Percentiles rank a stretch among this genome's conserved stretches.
phyloP scores from a whole-genome alignment of 345 rosid genomes.

The Camelina laxa region DNA sequence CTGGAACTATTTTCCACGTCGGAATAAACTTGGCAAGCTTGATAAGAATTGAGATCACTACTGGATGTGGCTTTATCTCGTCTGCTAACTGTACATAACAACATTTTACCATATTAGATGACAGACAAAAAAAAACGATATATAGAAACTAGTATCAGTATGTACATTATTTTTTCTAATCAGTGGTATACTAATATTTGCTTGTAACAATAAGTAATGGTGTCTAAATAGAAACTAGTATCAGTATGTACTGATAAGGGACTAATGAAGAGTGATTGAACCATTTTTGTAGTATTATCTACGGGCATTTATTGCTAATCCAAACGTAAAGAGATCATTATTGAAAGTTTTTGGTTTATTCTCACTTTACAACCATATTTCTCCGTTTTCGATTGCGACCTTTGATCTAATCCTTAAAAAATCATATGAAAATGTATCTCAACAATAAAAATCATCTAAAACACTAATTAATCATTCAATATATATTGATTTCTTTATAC shows the following conservation, averaged over 20 bases:
- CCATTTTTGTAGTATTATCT: neutral
- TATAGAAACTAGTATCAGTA: neutral
- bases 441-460: no score
- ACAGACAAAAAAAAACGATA: neutral
- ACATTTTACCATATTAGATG: conserved; percentile 1
- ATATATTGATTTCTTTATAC: no score
- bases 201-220: neutral
- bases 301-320: neutral
- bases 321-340: neutral
- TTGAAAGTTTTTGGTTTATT: neutral
- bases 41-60: conserved; percentile 49
- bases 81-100: conserved; percentile 63
- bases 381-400: neutral
- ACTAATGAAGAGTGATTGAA: neutral
- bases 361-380: neutral
- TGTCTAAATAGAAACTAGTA: neutral
- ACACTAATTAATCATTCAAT: no score
- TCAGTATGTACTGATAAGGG: no score
- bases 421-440: neutral
- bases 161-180: no score
- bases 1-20: conserved; percentile 71
- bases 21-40: conserved; percentile 59
- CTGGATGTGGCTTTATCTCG: conserved; percentile 58
- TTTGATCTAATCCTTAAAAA: neutral
- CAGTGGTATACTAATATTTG: neutral